Evolutionary conservation across 2,329 filamentous ascomycete species (phyloP).

Genomic region (Gaeumannomyces sp.): DNA sequence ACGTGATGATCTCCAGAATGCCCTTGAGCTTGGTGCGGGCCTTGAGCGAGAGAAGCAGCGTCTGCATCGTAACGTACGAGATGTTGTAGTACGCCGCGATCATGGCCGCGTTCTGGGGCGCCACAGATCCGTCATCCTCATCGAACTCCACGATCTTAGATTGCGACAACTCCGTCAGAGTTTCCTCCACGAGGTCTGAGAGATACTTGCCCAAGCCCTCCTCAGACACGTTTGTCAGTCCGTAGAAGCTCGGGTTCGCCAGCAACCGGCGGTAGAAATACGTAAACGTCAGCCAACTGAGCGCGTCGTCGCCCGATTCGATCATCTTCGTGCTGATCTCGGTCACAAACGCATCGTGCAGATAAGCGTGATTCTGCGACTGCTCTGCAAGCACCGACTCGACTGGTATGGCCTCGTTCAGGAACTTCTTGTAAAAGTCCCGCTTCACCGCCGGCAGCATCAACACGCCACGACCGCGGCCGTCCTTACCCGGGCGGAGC

Average conservation of each 20-base stretch:
- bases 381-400: conserved; percentile 67
- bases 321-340: conserved; percentile 97
- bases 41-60: conserved; percentile 85
- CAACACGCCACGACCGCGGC: conserved; percentile 80
- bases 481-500: conserved; percentile 70
- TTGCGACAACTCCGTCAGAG: conserved; percentile 81
- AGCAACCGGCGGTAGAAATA: conserved; percentile 95
- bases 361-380: conserved; percentile 57
- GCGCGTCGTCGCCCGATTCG: conserved; percentile 89
- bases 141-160: conserved; percentile 95
- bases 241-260: conserved; percentile 95
- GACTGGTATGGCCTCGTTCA: conserved; percentile 91
- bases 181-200: conserved; percentile 90
- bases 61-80: conserved; percentile 99
- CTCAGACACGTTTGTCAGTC: conserved; percentile 78
- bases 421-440: conserved; percentile 98
- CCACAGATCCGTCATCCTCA: conserved; percentile 84
- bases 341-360: conserved; percentile 94
- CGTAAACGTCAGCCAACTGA: conserved; percentile 97
- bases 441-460: conserved; percentile 94
- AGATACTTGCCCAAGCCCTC: conserved; percentile 91
- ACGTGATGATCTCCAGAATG: conserved; percentile 93
- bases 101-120: conserved; percentile 92
- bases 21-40: conserved; percentile 92
- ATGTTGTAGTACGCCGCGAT: conserved; percentile 99